phyloP scores from a whole-genome alignment of 352 stramenopile species.

The Nothophytophthora sp. region DNA sequence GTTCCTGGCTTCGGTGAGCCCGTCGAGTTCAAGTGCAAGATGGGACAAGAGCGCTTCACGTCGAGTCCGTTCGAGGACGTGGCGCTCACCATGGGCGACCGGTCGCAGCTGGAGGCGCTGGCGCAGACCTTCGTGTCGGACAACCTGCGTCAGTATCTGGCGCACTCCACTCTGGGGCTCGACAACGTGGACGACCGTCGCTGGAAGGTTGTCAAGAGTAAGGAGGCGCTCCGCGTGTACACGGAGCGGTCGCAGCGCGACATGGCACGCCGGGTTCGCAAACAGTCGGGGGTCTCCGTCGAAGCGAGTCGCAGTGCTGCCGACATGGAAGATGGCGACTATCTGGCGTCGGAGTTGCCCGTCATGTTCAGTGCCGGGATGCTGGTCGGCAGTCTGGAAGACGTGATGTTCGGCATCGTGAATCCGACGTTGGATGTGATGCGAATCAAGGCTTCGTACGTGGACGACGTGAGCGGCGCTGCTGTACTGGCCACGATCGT shows the following conservation, averaged over 20 bases:
- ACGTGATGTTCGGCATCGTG: constrained; percentile 42
- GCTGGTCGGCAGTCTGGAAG: constrained; percentile 29
- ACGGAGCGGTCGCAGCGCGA: constrained; percentile 26
- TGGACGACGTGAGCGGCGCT: constrained; percentile 38
- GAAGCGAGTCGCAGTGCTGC: constrained; percentile 5
- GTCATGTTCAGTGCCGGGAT: constrained; percentile 33
- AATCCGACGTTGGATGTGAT: constrained; percentile 36
- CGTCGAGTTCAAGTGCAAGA: neutral
- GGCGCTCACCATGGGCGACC: constrained; percentile 21
- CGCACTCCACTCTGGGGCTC: constrained; percentile 21
- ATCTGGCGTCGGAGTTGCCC: constrained; percentile 16
- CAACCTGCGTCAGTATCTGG: constrained; percentile 40
- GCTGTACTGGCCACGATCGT: constrained; percentile 41
- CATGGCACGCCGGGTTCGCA: constrained; percentile 16
- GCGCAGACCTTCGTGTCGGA: constrained; percentile 33
- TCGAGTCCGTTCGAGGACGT: constrained; percentile 26
- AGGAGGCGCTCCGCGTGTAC: constrained; percentile 30
- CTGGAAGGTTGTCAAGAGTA: constrained; percentile 36
- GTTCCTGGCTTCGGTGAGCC: too few relatives aligned
- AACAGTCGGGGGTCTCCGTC: constrained; percentile 1
- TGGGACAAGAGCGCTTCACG: constrained; percentile 21
- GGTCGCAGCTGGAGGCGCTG: constrained; percentile 21
- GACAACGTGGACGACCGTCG: constrained; percentile 32
- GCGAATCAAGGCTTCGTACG: constrained; percentile 47
- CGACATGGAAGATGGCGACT: constrained; percentile 11